Evolutionary conservation across 305 asterid genomes (phyloP).

Genomic region (Plantago rigida): DNA sequence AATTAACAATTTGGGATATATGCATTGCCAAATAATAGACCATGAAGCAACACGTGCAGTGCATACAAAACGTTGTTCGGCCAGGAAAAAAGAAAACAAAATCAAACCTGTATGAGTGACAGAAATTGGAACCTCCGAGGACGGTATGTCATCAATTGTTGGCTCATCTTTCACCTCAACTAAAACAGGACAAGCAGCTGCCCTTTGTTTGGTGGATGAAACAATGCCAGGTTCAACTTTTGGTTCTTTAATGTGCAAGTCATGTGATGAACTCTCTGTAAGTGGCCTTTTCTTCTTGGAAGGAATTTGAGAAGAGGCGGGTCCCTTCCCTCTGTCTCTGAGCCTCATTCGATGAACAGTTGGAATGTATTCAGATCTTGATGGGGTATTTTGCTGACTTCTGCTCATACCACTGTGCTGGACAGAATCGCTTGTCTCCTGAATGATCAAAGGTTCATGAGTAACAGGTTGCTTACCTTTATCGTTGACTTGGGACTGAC

Average conservation of each 20-base stretch:
- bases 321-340: constrained; percentile 36
- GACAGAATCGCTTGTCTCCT: too few relatives aligned
- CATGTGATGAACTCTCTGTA: constrained; percentile 28
- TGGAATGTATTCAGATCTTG: constrained; percentile 22
- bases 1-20: too few relatives aligned
- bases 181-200: constrained; percentile 27
- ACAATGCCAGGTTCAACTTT: constrained; percentile 25
- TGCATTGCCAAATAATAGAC: too few relatives aligned
- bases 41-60: too few relatives aligned
- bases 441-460: too few relatives aligned
- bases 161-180: constrained; percentile 39
- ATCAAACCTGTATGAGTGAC: constrained; percentile 38
- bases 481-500: too few relatives aligned
- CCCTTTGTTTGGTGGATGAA: constrained; percentile 27
- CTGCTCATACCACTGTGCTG: too few relatives aligned
- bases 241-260: constrained; percentile 23
- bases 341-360: constrained; percentile 35
- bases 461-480: too few relatives aligned
- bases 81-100: constrained; percentile 15
- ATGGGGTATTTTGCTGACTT: constrained; percentile 22
- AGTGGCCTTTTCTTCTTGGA: constrained; percentile 27
- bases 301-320: constrained; percentile 29
- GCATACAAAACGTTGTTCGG: too few relatives aligned
- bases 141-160: constrained; percentile 26
- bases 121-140: constrained; percentile 30